Percentiles rank a stretch among this genome's conserved stretches.
Evolutionary conservation across 768 basidiomycete genomes (phyloP).

Genomic region (Rubroboletus satanas): DNA sequence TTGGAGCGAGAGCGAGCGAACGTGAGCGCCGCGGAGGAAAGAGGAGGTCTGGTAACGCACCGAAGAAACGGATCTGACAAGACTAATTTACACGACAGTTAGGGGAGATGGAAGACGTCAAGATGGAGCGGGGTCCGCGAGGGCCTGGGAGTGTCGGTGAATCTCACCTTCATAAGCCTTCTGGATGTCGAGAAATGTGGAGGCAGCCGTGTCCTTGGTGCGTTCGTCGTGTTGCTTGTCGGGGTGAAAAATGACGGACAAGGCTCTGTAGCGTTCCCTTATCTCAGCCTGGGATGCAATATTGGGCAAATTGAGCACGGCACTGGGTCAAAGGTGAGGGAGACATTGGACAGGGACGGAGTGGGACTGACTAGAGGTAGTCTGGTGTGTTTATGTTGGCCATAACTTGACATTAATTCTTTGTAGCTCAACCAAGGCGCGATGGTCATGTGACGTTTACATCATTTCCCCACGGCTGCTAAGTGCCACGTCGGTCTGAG

Average conservation of each 20-base stretch:
- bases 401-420: neutral
- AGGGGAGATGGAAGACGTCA: constrained; percentile 7
- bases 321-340: constrained; percentile 27
- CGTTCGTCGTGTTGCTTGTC: constrained; percentile 70
- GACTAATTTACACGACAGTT: constrained; percentile 37
- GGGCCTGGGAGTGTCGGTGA: neutral
- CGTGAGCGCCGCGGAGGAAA: constrained; percentile 4
- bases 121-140: neutral
- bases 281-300: constrained; percentile 66
- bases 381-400: constrained; percentile 9
- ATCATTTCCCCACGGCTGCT: constrained; percentile 20
- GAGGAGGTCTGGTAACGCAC: constrained; percentile 34
- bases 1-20: constrained; percentile 6
- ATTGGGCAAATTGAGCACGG: constrained; percentile 66
- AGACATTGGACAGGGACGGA: neutral
- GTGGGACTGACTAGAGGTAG: constrained; percentile 30
- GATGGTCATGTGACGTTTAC: constrained; percentile 20
- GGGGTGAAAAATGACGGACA: constrained; percentile 81
- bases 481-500: constrained; percentile 23
- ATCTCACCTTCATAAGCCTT: constrained; percentile 74
- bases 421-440: too few species aligned
- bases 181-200: constrained; percentile 71
- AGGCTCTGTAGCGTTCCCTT: constrained; percentile 62
- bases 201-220: constrained; percentile 55
- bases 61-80: constrained; percentile 69